Percentiles rank a stretch among this genome's conserved stretches.
Conservation (phyloP, 148 eudicot species). For the Oxyria digyna region DNA sequence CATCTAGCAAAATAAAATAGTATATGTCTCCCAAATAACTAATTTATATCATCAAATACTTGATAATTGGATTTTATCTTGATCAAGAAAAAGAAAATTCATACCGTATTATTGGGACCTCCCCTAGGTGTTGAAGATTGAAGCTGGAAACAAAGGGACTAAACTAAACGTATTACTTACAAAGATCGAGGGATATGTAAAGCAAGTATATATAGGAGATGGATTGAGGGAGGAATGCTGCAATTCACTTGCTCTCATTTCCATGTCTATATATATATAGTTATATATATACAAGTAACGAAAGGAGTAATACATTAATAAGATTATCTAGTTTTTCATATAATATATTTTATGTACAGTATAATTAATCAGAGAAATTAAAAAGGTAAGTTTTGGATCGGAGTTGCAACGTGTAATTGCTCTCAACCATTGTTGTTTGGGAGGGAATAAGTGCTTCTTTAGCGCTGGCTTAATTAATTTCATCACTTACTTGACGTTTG, state of each 20-base stretch:
- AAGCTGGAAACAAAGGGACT: neutral
- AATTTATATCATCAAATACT: neutral
- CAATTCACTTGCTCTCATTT: neutral
- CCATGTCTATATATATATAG: neutral
- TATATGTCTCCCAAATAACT: no score
- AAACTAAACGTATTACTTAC: neutral
- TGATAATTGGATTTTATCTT: neutral
- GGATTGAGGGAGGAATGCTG: slow-evolving; percentile 3
- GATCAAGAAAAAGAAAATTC: neutral
- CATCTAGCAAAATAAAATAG: no score
- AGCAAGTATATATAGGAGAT: neutral
- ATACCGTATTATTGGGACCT: neutral
- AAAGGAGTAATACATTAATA: neutral
- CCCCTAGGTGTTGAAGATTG: neutral
- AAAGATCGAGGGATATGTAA: neutral
- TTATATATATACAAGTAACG: no score
- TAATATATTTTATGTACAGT: neutral
- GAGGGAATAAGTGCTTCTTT: neutral
- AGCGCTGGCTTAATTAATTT: no score
- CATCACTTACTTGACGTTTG: no score
- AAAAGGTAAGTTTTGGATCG: neutral
- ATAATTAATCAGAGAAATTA: neutral
- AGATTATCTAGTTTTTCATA: neutral
- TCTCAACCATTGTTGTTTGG: neutral
- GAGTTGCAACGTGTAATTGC: neutral